Evolutionary conservation across 2,329 filamentous ascomycete genomes (phyloP).

Genomic region (Pseudogymnoascus sp.): DNA sequence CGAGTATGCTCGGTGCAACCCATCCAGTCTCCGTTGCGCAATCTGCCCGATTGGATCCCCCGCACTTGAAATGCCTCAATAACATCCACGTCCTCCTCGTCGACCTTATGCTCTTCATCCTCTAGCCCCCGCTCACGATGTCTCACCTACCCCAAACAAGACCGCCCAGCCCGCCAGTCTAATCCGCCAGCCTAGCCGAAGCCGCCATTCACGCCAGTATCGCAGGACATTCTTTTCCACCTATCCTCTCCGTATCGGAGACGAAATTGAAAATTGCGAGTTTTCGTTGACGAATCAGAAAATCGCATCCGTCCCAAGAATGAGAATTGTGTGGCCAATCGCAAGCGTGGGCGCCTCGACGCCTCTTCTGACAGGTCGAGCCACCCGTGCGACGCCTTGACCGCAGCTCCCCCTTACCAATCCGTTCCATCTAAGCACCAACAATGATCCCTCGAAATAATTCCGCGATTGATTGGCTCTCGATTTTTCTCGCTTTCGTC

Average conservation of each 20-base stretch:
- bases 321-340: not conserved
- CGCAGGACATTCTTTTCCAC: not conserved
- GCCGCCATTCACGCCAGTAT: not conserved
- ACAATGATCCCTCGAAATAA: not conserved
- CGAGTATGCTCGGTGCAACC: not conserved
- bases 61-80: constrained; percentile 7
- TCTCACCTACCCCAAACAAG: not conserved
- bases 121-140: not conserved
- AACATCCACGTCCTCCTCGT: not conserved
- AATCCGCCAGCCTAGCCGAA: not conserved
- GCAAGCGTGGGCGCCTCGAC: not conserved
- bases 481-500: constrained; percentile 5
- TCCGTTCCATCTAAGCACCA: not conserved
- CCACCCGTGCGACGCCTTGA: not conserved
- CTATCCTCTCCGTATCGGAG: constrained; percentile 5
- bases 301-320: not conserved
- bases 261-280: constrained; percentile 2
- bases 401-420: not conserved
- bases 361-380: not conserved
- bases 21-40: not conserved
- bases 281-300: not conserved
- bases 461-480: not conserved
- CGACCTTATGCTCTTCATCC: not conserved
- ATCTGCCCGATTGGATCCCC: not conserved
- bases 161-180: not conserved